Evolutionary conservation across 1,284 basidiomycete genomes (phyloP), one percentile per base, ranked within the genome.

Genomic region (Heterobasidion annosum): DNA sequence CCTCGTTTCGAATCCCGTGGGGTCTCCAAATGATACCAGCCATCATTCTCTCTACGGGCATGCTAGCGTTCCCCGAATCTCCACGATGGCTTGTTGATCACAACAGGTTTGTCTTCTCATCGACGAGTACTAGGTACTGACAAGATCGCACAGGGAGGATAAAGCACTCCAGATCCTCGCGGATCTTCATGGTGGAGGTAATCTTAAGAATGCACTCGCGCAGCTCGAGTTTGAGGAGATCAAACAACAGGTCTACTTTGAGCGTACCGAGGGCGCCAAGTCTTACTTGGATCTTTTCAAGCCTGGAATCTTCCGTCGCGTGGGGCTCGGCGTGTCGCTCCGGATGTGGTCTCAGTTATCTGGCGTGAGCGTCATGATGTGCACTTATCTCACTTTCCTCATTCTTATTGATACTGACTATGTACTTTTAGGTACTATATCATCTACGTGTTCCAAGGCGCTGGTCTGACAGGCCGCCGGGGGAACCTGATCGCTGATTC

Each of bases 151-250:
- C 25, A 25, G 25, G 25, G 25, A 25, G 25, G 25, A 25, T 25
- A 3, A 25, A 25, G 25, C 25, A 25, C n/a, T n/a, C 34, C 70
- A 84, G 58, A 82, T 93, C 59, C 75, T 93, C 40, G 85, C 88
- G 25, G 83, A 91, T 62, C 78, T 91, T 25, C 91, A 93, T 64
- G 91, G 88, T 50, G 70, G 74, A 43, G 91, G 91, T 25, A 74
- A 92, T 64, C 69, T 66, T 42, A 68, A 73, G 34, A 73, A 84
- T 60, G 78, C 82, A 43, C 76, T 93, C 16, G 91, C 93, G 34
- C 72, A 79, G 45, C 80, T 91, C 58, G 91, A 93, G 66, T 91
- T 75, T 62, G 78, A 82, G 59, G 88, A 93, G 69, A 93, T 93
- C 68, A 82, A 78, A 65, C 75, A 82, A 54, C 85, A 91, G 61